Percentiles rank a stretch among this genome's conserved stretches.
phyloP scores from a whole-genome alignment of 768 basidiomycete genomes.

The Mycena rebaudengoi region DNA sequence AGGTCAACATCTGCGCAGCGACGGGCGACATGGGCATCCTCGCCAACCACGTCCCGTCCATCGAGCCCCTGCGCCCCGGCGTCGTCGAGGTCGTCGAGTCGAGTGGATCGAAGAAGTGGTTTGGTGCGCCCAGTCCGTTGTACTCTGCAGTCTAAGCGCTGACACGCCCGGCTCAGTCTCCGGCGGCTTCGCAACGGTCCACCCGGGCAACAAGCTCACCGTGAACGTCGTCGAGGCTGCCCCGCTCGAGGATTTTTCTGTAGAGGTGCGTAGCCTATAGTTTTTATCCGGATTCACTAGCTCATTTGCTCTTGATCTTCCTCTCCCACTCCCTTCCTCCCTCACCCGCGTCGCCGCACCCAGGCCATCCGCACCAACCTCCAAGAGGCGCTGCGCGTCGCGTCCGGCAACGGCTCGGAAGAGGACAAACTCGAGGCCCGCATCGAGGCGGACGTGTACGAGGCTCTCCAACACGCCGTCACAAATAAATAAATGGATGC shows the following conservation, averaged over 20 bases:
- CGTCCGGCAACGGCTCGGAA: slow-evolving; percentile 86
- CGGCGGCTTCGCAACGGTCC: slow-evolving; percentile 96
- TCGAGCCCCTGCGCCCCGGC: slow-evolving; percentile 94
- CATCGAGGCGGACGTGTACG: slow-evolving; percentile 96
- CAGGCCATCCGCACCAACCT: slow-evolving; percentile 92
- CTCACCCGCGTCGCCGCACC: background rate
- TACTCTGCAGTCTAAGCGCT: too few species aligned
- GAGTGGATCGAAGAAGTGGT: slow-evolving; percentile 91
- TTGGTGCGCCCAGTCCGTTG: slow-evolving; percentile 70
- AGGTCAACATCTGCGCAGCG: slow-evolving; percentile 94
- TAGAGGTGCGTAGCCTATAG: slow-evolving; percentile 81
- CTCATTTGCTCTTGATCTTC: background rate
- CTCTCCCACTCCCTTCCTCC: background rate
- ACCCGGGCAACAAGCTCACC: slow-evolving; percentile 95
- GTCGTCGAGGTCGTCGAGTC: slow-evolving; percentile 94
- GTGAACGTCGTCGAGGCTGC: slow-evolving; percentile 98
- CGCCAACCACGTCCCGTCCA: slow-evolving; percentile 97
- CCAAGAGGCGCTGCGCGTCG: slow-evolving; percentile 86
- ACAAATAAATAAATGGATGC: slow-evolving; percentile 48
- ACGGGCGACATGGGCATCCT: slow-evolving; percentile 99
- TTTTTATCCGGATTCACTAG: background rate
- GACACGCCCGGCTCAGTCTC: slow-evolving; percentile 69
- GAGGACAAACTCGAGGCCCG: slow-evolving; percentile 93
- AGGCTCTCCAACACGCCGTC: slow-evolving; percentile 91
- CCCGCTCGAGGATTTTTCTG: slow-evolving; percentile 87